phyloP scores from a whole-genome alignment of 1,139 yeast genomes.

The Yamadazyma sp. region DNA sequence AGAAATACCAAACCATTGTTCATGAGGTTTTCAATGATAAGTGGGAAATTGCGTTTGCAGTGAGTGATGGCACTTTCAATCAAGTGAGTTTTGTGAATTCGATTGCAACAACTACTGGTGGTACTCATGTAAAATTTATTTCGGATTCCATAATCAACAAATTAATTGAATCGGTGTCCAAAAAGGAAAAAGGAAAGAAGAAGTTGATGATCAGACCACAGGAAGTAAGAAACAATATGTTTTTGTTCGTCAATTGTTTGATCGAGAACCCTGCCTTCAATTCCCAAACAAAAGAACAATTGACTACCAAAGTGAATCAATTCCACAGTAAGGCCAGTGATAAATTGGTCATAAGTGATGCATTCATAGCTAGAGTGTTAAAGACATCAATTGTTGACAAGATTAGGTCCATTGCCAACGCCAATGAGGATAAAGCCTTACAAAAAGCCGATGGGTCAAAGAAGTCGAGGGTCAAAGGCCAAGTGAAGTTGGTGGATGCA shows the following conservation, averaged over 20 bases:
- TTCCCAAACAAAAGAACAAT: constrained; percentile 94
- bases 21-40: constrained; percentile 71
- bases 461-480: constrained; percentile 83
- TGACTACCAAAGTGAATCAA: constrained; percentile 84
- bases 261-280: constrained; percentile 97
- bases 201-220: constrained; percentile 77
- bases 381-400: constrained; percentile 83
- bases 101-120: constrained; percentile 96
- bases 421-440: constrained; percentile 84
- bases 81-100: constrained; percentile 97
- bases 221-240: constrained; percentile 89
- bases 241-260: constrained; percentile 85
- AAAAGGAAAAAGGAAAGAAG: constrained; percentile 76
- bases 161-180: constrained; percentile 57
- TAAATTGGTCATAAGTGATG: constrained; percentile 67
- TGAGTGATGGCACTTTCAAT: constrained; percentile 83
- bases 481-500: constrained; percentile 92
- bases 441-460: constrained; percentile 90
- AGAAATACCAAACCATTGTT: constrained; percentile 57
- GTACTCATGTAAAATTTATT: constrained; percentile 88
- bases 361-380: constrained; percentile 65
- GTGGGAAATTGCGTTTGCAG: constrained; percentile 97
- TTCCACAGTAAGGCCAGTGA: constrained; percentile 76
- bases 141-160: constrained; percentile 82
- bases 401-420: constrained; percentile 77